These are phyloP conservation scores for Salix exigua DNA, from an alignment of 345 rosid genomes.

Conservation along the genomic window DNA sequence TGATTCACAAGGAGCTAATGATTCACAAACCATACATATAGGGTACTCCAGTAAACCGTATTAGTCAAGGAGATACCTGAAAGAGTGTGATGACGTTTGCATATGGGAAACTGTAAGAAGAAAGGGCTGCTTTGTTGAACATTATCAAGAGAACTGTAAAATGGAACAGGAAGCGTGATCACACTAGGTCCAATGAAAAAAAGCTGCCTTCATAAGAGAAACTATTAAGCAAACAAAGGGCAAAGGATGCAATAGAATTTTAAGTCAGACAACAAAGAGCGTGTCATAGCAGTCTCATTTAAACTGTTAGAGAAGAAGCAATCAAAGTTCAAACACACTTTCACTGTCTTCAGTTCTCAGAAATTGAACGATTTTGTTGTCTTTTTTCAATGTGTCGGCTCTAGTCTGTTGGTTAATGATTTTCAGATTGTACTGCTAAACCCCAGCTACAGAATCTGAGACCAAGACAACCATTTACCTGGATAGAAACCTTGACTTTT, in stretches of 20 bases:
- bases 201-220: not conserved
- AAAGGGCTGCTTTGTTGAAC: constrained; percentile 73
- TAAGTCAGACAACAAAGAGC: too few relatives aligned
- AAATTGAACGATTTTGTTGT: too few relatives aligned
- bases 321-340: too few relatives aligned
- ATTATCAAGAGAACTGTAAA: constrained; percentile 64
- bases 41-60: not conserved
- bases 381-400: too few relatives aligned
- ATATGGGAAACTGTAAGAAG: constrained; percentile 56
- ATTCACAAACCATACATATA: not conserved
- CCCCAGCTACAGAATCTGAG: too few relatives aligned
- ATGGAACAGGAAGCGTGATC: constrained; percentile 8
- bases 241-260: not conserved
- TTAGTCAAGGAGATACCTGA: constrained; percentile 42
- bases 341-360: too few relatives aligned
- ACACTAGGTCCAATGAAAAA: not conserved
- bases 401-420: too few relatives aligned
- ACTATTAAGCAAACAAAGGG: not conserved
- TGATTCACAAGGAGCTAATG: not conserved
- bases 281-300: too few relatives aligned
- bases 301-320: too few relatives aligned
- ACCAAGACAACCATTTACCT: too few relatives aligned
- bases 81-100: constrained; percentile 64
- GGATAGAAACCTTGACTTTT: not conserved
- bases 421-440: too few relatives aligned